phyloP scores from a whole-genome alignment of 2,329 filamentous ascomycete genomes.

The Calonectria pseudoturangicola region DNA sequence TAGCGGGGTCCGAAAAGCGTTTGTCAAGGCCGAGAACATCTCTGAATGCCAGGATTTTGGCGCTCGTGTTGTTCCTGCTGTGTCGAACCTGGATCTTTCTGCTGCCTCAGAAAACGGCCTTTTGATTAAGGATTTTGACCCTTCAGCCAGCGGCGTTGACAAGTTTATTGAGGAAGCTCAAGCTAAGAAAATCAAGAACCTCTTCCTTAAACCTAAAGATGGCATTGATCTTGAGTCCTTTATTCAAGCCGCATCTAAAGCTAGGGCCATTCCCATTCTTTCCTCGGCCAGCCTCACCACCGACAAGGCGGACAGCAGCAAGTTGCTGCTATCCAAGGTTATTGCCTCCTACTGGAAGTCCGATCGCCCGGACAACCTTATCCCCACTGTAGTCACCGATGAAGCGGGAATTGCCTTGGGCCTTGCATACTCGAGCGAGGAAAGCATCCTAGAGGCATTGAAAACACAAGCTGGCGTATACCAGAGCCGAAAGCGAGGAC shows the following conservation, averaged over 20 bases:
- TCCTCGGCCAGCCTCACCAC: conserved; percentile 82
- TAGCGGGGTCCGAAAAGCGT: conserved; percentile 88
- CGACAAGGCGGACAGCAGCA: conserved; percentile 75
- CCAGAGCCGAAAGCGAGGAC: conserved; percentile 93
- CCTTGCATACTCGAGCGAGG: conserved; percentile 93
- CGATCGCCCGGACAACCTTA: conserved; percentile 88
- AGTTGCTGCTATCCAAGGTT: conserved; percentile 78
- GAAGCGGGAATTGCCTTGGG: conserved; percentile 90
- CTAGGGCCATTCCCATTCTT: conserved; percentile 82
- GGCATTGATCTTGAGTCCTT: conserved; percentile 67
- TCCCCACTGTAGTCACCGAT: conserved; percentile 93
- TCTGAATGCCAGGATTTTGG: conserved; percentile 74
- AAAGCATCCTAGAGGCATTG: conserved; percentile 91
- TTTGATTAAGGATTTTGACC: conserved; percentile 72
- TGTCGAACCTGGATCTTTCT: conserved; percentile 67
- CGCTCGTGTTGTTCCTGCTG: conserved; percentile 72
- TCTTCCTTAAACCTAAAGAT: conserved; percentile 71
- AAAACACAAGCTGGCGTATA: conserved; percentile 89
- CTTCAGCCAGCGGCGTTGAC: conserved; percentile 61
- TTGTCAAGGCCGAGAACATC: conserved; percentile 84
- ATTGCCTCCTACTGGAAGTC: conserved; percentile 85
- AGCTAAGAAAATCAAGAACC: conserved; percentile 66
- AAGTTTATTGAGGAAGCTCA: conserved; percentile 68
- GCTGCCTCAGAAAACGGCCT: conserved; percentile 69
- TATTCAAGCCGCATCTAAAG: conserved; percentile 68